Evolutionary conservation across 164 flowering plant species (phyloP).

Genomic region (Stephania yunnanensis): DNA sequence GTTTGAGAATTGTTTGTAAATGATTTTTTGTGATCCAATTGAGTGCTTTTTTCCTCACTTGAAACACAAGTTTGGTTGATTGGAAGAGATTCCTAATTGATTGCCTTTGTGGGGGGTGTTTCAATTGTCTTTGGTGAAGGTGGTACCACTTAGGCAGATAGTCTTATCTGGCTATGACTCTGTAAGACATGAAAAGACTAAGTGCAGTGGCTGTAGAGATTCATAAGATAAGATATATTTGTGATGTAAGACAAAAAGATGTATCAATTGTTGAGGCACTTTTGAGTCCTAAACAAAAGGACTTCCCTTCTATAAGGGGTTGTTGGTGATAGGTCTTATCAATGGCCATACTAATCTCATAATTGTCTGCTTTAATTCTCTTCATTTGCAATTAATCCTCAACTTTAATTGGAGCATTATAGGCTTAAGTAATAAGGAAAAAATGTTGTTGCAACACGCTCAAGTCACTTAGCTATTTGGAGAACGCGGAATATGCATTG

Average conservation of each 20-base stretch:
- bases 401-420: no score
- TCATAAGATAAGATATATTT: background rate
- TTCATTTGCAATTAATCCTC: background rate
- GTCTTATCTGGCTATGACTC: background rate
- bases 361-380: background rate
- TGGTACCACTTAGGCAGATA: background rate
- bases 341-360: background rate
- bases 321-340: background rate
- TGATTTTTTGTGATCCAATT: background rate
- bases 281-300: background rate
- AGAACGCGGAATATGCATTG: no score
- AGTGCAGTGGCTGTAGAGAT: background rate
- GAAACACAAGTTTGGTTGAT: background rate
- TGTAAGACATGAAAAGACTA: background rate
- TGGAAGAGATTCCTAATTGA: background rate
- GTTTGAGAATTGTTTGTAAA: background rate
- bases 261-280: background rate
- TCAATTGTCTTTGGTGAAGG: background rate
- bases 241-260: background rate
- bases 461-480: no score
- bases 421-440: no score
- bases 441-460: no score
- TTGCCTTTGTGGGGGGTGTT: background rate
- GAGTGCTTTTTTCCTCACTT: background rate
- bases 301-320: background rate